Percentiles rank a stretch among this genome's conserved stretches.
phyloP scores from a whole-genome alignment of 1,284 basidiomycete species.

The Marasmius tenuissimus region DNA sequence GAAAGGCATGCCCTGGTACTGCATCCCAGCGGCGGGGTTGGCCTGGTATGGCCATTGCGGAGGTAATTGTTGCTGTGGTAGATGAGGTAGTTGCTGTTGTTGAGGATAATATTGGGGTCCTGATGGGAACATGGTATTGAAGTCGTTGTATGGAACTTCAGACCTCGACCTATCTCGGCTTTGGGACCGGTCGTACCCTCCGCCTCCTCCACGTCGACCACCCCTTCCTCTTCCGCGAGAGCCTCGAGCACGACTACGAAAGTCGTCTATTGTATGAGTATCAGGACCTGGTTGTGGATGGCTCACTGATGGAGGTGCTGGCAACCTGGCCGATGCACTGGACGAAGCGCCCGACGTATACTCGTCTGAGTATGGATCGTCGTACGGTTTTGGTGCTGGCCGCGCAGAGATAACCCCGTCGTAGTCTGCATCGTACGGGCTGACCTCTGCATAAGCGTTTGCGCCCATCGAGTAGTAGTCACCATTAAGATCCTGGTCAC shows the following conservation, averaged over 20 bases:
- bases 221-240: constrained; percentile 1
- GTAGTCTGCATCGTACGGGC: constrained; percentile 66
- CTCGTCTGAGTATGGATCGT: constrained; percentile 72
- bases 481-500: constrained; percentile 52
- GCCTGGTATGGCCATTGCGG: neutral
- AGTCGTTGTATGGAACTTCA: neutral
- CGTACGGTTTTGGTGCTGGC: constrained; percentile 67
- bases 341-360: constrained; percentile 20
- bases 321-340: neutral
- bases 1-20: constrained; percentile 17
- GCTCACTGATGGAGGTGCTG: neutral
- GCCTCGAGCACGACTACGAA: neutral
- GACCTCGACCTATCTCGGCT: neutral
- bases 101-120: neutral
- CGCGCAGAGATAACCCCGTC: constrained; percentile 49
- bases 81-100: neutral
- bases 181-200: constrained; percentile 8
- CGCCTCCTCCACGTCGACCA: constrained; percentile 24
- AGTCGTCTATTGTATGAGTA: too few species aligned
- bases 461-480: constrained; percentile 41
- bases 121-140: neutral
- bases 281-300: neutral
- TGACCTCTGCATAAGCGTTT: constrained; percentile 62
- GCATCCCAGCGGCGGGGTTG: neutral
- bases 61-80: neutral